phyloP scores from a whole-genome alignment of 495 filamentous ascomycete species.

The Penicillium longicatenatum region DNA sequence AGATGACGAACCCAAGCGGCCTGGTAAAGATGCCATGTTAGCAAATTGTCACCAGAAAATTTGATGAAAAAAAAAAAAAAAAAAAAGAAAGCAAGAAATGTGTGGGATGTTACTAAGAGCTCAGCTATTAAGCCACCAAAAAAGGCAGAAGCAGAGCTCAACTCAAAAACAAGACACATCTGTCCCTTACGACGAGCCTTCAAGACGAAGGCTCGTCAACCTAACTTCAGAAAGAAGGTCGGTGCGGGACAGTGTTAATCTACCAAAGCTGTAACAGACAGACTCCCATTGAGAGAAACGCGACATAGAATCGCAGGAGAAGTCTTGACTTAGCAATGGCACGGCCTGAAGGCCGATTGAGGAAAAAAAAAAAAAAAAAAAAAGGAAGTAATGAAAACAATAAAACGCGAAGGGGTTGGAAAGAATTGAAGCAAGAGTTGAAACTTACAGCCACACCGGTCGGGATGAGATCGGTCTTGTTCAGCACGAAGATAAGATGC shows the following conservation, averaged over 20 bases:
- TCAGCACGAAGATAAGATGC: constrained; percentile 87
- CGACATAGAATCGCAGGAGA: constrained; percentile 56
- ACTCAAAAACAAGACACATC: constrained; percentile 83
- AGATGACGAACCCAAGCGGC: constrained; percentile 81
- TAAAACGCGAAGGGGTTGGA: constrained; percentile 14
- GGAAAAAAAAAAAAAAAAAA: constrained; percentile 16
- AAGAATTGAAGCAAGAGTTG: constrained; percentile 12
- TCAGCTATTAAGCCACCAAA: constrained; percentile 60
- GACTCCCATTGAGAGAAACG: constrained; percentile 64
- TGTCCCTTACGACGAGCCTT: constrained; percentile 56
- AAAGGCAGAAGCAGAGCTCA: constrained; percentile 65
- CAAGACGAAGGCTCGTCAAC: constrained; percentile 85
- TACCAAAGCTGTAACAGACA: constrained; percentile 99
- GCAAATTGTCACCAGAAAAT: constrained; percentile 31
- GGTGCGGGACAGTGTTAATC: constrained; percentile 76
- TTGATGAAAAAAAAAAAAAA: neutral
- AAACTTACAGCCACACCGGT: constrained; percentile 89
- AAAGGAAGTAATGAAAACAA: constrained; percentile 16
- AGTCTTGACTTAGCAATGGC: constrained; percentile 96
- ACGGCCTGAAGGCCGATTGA: constrained; percentile 28
- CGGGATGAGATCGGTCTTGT: constrained; percentile 96
- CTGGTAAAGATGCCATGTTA: constrained; percentile 55
- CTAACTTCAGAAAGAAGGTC: constrained; percentile 60
- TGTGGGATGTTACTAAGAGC: constrained; percentile 99
- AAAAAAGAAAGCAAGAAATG: constrained; percentile 52